These are phyloP conservation scores for Pezicula radicicola DNA, from an alignment of 2,329 filamentous ascomycete species.

Conservation along the genomic window DNA sequence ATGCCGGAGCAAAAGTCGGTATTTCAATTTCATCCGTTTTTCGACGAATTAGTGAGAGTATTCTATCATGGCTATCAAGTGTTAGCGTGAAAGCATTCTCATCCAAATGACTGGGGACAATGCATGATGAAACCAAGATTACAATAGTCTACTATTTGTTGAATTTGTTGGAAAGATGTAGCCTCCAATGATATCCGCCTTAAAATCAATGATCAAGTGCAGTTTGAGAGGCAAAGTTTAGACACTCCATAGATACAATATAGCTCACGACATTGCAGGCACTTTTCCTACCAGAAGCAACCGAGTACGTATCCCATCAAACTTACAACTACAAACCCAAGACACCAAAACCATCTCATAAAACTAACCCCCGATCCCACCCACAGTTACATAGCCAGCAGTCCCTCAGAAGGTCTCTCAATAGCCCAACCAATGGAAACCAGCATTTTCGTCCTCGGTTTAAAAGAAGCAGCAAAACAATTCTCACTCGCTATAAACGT, in stretches of 20 bases:
- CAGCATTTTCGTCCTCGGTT: conserved; percentile 73
- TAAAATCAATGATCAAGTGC: too few species aligned
- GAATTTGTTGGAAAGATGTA: too few species aligned
- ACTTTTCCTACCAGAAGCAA: conserved; percentile 87
- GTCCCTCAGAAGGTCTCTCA: conserved; percentile 63
- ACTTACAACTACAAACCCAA: too few species aligned
- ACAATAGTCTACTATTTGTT: too few species aligned
- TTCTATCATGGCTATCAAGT: not conserved
- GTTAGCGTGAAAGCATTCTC: not conserved
- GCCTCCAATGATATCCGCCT: too few species aligned
- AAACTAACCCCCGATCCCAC: too few species aligned
- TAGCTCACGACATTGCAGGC: conserved; percentile 42
- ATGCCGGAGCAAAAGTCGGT: conserved; percentile 72
- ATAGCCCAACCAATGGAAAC: conserved; percentile 65
- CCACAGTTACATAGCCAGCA: conserved; percentile 74
- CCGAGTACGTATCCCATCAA: conserved; percentile 4
- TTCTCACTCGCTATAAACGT: conserved; percentile 74
- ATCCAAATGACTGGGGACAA: too few species aligned
- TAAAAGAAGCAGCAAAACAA: conserved; percentile 64
- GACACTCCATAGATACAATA: not conserved
- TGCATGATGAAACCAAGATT: too few species aligned
- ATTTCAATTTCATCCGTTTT: not conserved
- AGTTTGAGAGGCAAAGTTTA: too few species aligned
- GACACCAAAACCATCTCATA: too few species aligned
- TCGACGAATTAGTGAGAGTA: too few species aligned